Base-by-base conservation (phyloP, 495 filamentous ascomycete species). In the Rusavskia elegans region DNA sequence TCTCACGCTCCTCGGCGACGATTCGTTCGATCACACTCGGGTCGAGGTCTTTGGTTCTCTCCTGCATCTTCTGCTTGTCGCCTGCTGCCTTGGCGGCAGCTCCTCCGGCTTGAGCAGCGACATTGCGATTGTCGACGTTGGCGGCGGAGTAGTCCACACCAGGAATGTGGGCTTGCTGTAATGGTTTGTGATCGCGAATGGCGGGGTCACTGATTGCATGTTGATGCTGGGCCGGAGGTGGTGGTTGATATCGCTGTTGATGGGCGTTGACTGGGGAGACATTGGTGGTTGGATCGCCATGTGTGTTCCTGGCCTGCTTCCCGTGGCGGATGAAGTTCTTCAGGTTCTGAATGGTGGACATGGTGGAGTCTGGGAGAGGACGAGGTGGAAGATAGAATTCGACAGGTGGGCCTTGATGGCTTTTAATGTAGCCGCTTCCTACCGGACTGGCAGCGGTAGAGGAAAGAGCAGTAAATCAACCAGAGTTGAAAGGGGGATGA, bases 281-380 rank as follows among this genome's bases (percentile, higher is more conserved):
- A 60, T 78, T 77, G 49, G 82, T 83, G 8, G 82, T 85, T 29
- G 83, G 74, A 52, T 85, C 79, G 35, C 61, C 75, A 51, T 73
- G 75, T 55, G 75, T 77, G 49, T 75, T 73, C 51, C 87, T 84
- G 54, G 88, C 90, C 72, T 95, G 88, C 71, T 96, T 96, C 77
- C 89, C 90, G 72, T 96, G 92, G 53, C 92, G 87, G 70, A 98
- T 93, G 68, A 98, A 90, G 68, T 96, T 98, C 70, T 98, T 95
- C 52, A 98, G 71, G 59, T 82, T 86, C 72, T 88, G 83, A 71
- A 90, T 87, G 49, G 85, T 87, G 61, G 82, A 84, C 83, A 87
- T 87, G 54, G 51, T 59, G 51, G 54, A 39, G 41, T 29, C 35
- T 32, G 44, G 21, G 30, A 20, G 38, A 7, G 25, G 25, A 27